phyloP scores from a whole-genome alignment of 805 yeast species.

The Metschnikowia chrysomelidarum region DNA sequence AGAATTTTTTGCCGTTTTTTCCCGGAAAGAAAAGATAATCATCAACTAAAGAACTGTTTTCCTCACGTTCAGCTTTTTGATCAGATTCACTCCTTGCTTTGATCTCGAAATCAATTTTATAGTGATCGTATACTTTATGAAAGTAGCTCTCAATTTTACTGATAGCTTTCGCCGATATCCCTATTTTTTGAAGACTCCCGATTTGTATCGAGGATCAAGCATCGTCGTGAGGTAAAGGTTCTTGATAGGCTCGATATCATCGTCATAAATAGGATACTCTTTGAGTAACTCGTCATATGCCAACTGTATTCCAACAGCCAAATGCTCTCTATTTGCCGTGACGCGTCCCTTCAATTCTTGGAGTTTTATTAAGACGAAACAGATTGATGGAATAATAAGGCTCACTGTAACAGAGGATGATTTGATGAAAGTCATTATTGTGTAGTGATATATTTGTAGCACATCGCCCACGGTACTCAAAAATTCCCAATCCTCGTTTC shows the following conservation, averaged over 20 bases:
- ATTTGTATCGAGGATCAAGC: slow-evolving; percentile 1
- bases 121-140: not conserved
- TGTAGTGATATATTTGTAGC: not conserved
- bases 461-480: too few relatives aligned
- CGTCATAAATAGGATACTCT: not conserved
- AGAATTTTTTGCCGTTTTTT: not conserved
- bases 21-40: not conserved
- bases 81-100: too few relatives aligned
- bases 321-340: too few relatives aligned
- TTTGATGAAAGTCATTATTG: not conserved
- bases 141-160: not conserved
- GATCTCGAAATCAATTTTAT: too few relatives aligned
- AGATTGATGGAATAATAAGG: not conserved
- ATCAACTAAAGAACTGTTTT: too few relatives aligned
- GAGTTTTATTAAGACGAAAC: too few relatives aligned
- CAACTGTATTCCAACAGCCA: not conserved
- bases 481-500: not conserved
- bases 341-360: too few relatives aligned
- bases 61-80: too few relatives aligned
- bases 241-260: slow-evolving; percentile 1
- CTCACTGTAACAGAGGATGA: not conserved
- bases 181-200: not conserved
- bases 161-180: not conserved
- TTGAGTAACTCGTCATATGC: slow-evolving; percentile 1
- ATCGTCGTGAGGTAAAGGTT: slow-evolving; percentile 3